Conservation (phyloP, 306 rosid genomes). For the Luffa acutangula region DNA sequence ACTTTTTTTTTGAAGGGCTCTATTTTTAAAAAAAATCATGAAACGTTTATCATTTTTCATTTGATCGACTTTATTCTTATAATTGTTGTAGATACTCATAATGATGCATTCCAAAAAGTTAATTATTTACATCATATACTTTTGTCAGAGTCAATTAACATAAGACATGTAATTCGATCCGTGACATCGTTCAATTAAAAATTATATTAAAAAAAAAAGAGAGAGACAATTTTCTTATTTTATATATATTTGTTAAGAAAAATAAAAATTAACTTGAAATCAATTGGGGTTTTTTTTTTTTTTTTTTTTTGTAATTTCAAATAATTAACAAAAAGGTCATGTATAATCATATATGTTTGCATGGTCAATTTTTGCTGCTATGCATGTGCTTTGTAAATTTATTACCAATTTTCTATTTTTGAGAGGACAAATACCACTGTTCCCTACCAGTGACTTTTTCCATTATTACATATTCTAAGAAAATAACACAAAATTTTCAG, state of each 20-base stretch:
- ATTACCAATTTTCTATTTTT: not conserved
- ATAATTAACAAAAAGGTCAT: not conserved
- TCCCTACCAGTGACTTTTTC: not conserved
- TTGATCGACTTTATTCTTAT: not conserved
- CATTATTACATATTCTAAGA: not conserved
- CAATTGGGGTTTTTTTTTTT: not conserved
- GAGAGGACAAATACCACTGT: not conserved
- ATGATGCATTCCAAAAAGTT: not conserved
- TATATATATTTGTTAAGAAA: not conserved
- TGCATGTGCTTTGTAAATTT: not conserved
- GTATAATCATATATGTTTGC: not conserved
- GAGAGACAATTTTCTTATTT: no score
- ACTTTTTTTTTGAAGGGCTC: not conserved
- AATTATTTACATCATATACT: not conserved
- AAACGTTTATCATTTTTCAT: no score
- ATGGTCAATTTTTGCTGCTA: constrained; percentile 7
- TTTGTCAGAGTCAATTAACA: not conserved
- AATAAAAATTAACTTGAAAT: not conserved
- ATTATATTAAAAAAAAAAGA: no score
- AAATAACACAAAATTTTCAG: not conserved
- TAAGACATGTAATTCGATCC: not conserved
- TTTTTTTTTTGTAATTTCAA: not conserved
- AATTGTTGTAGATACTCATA: not conserved
- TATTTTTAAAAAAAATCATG: no score
- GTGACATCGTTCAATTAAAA: not conserved